These are phyloP conservation scores for Flaveria sonorensis DNA, from an alignment of 129 eudicot species.

Conservation along the genomic window DNA sequence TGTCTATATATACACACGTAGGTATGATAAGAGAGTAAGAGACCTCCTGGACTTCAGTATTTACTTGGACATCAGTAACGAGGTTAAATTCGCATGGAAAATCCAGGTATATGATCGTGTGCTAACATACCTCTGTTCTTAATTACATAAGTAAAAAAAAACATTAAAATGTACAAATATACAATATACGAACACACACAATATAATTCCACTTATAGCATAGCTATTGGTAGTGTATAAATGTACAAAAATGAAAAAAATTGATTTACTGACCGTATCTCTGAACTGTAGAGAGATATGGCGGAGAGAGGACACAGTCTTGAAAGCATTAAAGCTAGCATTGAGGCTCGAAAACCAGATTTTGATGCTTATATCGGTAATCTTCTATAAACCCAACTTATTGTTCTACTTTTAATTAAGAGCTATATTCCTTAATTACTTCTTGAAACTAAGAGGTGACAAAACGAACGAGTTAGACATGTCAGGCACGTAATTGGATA, in stretches of 20 bases:
- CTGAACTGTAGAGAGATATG: constrained; percentile 82
- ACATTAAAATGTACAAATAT: neutral
- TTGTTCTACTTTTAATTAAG: neutral
- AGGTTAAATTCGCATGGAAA: constrained; percentile 97
- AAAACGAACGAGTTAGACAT: too few species aligned
- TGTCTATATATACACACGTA: constrained; percentile 15
- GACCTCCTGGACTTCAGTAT: constrained; percentile 93
- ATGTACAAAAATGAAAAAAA: too few species aligned
- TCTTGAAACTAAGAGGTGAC: neutral
- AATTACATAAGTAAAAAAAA: neutral
- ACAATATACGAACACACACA: too few species aligned
- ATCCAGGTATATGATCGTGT: constrained; percentile 65
- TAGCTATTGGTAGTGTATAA: too few species aligned
- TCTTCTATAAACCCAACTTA: too few species aligned
- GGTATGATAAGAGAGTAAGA: constrained; percentile 89
- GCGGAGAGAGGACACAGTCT: constrained; percentile 99
- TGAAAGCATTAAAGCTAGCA: constrained; percentile 93
- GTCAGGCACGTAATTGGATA: too few species aligned
- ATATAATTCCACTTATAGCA: too few species aligned
- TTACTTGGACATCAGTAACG: constrained; percentile 94
- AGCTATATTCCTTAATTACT: neutral
- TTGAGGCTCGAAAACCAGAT: constrained; percentile 96
- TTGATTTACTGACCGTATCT: neutral
- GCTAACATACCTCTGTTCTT: neutral
- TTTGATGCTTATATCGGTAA: constrained; percentile 95